These are phyloP conservation scores for Linnemannia zychae DNA, from an alignment of 192 early-diverging fungal genomes.

Conservation along the genomic window DNA sequence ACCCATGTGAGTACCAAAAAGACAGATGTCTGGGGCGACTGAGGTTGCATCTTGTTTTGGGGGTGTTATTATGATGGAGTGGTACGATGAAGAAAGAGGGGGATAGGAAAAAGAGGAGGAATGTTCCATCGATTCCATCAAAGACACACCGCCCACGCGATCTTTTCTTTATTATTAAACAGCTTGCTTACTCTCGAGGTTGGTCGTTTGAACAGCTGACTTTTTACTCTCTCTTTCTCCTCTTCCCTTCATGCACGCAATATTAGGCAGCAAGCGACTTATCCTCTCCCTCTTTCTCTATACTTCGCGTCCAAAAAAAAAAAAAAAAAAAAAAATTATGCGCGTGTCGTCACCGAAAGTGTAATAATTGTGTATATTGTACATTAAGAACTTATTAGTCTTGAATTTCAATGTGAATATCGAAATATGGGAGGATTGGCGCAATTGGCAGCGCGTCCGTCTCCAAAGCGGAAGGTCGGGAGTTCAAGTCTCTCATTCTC, in stretches of 20 bases:
- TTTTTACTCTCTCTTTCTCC: background rate
- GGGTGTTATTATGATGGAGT: background rate
- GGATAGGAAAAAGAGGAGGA: background rate
- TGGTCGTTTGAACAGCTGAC: background rate
- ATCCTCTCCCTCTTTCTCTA: no score
- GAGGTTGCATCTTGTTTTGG: background rate
- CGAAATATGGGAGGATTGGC: conserved; percentile 32
- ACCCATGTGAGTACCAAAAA: background rate
- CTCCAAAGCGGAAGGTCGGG: conserved; percentile 53
- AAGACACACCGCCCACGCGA: background rate
- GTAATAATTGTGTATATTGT: background rate
- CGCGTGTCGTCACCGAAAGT: background rate
- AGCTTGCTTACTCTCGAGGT: no score
- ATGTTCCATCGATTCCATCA: background rate
- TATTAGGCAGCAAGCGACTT: no score
- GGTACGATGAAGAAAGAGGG: background rate
- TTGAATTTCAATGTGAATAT: background rate
- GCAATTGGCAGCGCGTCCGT: conserved; percentile 52
- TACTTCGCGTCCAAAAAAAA: no score
- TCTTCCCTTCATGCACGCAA: background rate
- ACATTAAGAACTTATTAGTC: background rate
- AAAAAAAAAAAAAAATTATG: no score
- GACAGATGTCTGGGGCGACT: background rate
- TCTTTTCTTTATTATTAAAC: background rate
- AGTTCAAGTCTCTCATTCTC: conserved; percentile 52